Evolutionary conservation across 495 filamentous ascomycete genomes (phyloP), one percentile per base, ranked within the genome.

Genomic region (Alectoria sarmentosa): DNA sequence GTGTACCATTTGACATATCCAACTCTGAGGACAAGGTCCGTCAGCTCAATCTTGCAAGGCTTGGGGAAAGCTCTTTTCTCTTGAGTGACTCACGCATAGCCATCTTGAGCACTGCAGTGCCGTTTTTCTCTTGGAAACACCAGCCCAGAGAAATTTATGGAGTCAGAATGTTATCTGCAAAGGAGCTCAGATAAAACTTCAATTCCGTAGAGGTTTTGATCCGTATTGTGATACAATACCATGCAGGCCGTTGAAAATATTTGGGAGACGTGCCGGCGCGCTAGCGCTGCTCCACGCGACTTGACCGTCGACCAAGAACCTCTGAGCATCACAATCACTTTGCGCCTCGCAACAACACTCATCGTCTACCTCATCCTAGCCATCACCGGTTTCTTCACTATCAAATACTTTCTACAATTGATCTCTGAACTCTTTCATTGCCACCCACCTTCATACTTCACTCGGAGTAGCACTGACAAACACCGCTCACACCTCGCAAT

Each of bases 1-100:
- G 34, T 13, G 19, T 80, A 90, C 87, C 87, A 75, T 90, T 84
- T 70, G 87, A 90, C 78, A 90, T 82, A 78, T 90, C 87, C 76
- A 90, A 79, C 77, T 88, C 86, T 89, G 71, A 57, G 67, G 44
- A 44, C 48, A 56, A 34, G 74, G 69, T 59, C 71, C 76, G 76
- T 69, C 67, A 68, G 73, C 48, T 59, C 63, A 26, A 60, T 60
- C 41, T 60, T 73, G 69, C 74, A 75, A 76, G 74, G 76, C 74
- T 73, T 67, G 28, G 66, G 41, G 54, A 41, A 19, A 42, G 49
- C 30, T 41, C 23, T 34, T 32, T 34, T 36, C 62, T 23, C 30
- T 30, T 37, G 26, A 36, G 30, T 63, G 61, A 80, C 79, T 71
- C 80, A 87, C 84, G 81, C 84, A 87, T 87, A 69, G 84, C 84